Base-by-base conservation (phyloP, 176 grass and related monocot genomes). In the Zoysia pacifica region DNA sequence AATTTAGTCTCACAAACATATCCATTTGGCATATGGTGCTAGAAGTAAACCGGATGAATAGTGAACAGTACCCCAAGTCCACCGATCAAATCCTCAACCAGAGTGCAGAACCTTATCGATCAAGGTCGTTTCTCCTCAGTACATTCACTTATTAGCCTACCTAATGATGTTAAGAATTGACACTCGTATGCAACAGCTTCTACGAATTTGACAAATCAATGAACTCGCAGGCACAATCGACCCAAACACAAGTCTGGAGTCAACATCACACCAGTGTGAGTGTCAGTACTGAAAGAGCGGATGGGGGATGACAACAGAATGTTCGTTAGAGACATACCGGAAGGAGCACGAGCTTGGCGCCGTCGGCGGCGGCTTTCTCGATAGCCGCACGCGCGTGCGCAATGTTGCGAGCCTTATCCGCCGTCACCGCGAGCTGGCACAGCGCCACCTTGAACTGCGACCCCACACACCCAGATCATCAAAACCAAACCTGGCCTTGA, bases 331-430 rank as follows among this genome's bases (percentile, higher is more conserved):
- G 42, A 87, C 79, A 85, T 28, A 99, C 92, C 13, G 96, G 92
- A 73, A 99, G 93, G 47, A 99, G 71, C 69, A 99, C 92, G 56
- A 99, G 92, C 86, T 93, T 91, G 77, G 96, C 92, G 60, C 92
- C 96, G 71, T 91, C 88, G 20, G 72, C 64, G 45, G 88, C 88
- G 0, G 96, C 96, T 20, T 70, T 78, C 86, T 93, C 86, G 65
- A 99, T 99, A 42, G 92, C 86, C 5, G 69, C 63, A 18, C 92
- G 96, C 76, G 96, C 92, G 65, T 85, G 90, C 1, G 82, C 85
- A 75, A 99, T 95, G 63, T 99, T 99, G 70, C 88, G 85, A 52
- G 76, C 84, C 88, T 99, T 99, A 63, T 99, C 96, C 74, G 70
- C 48, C 15, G 90, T 99, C 19, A 93, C 92, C 5, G 96, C 85